Percentiles rank a stretch among this genome's conserved stretches.
Evolutionary conservation across 805 yeast genomes (phyloP).

Genomic region (Candida sphagnicola): DNA sequence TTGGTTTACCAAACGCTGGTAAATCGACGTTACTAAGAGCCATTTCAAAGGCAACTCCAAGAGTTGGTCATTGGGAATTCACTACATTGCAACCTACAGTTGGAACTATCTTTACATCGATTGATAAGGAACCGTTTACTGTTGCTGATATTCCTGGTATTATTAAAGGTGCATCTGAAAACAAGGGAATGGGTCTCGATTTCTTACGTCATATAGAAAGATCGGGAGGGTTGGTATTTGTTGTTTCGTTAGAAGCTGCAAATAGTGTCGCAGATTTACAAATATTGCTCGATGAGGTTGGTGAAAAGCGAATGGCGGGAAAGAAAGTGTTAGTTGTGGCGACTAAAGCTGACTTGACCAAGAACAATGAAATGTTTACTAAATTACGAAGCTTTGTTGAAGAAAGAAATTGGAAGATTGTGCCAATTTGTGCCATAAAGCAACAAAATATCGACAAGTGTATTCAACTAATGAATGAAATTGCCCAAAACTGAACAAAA

Average conservation of each 20-base stretch:
- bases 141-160: constrained; percentile 98
- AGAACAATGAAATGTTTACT: constrained; percentile 45
- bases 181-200: constrained; percentile 91
- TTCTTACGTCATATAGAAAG: constrained; percentile 91
- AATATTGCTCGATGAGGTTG: constrained; percentile 66
- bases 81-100: constrained; percentile 90
- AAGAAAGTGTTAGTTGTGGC: constrained; percentile 77
- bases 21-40: constrained; percentile 85
- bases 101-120: constrained; percentile 74
- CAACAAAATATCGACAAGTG: constrained; percentile 71
- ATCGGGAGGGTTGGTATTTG: constrained; percentile 85
- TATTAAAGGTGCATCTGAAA: constrained; percentile 78
- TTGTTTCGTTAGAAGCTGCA: constrained; percentile 65
- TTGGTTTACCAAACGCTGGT: constrained; percentile 96
- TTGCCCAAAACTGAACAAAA: constrained; percentile 39
- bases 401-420: constrained; percentile 54
- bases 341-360: constrained; percentile 86
- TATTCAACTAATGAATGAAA: constrained; percentile 66
- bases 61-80: constrained; percentile 95
- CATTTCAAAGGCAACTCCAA: constrained; percentile 83
- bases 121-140: constrained; percentile 69
- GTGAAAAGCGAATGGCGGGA: constrained; percentile 51
- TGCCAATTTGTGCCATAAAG: constrained; percentile 81
- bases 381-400: constrained; percentile 44
- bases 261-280: constrained; percentile 67